Percentiles rank a stretch among this genome's conserved stretches.
Conservation (phyloP, 495 filamentous ascomycete genomes). For the Neurospora sp. region DNA sequence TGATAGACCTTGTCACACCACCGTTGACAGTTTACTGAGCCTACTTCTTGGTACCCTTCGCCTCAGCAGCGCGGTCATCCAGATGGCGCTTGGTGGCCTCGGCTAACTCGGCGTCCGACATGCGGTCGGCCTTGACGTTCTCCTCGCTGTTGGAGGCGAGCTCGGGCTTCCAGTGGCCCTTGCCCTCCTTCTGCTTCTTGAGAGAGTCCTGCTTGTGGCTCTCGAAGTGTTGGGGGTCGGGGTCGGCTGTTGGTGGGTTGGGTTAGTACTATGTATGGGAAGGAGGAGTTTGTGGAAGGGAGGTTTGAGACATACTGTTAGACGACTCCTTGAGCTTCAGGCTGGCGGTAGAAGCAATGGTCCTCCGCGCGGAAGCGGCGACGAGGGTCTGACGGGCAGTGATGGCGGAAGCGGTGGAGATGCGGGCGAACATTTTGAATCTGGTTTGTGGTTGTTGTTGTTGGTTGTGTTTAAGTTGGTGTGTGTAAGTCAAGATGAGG, state of each 20-base stretch:
- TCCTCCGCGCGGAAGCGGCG: constrained; percentile 1
- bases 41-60: constrained; percentile 26
- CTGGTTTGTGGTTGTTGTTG: background rate
- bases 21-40: constrained; percentile 28
- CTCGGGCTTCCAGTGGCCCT: constrained; percentile 71
- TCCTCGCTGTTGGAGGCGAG: constrained; percentile 74
- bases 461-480: background rate
- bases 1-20: no score
- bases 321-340: constrained; percentile 2
- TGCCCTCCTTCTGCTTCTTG: constrained; percentile 59
- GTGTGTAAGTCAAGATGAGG: background rate
- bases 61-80: constrained; percentile 19
- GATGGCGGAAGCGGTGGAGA: constrained; percentile 1
- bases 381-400: constrained; percentile 1
- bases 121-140: constrained; percentile 49
- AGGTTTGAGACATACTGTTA: background rate
- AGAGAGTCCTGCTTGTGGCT: constrained; percentile 63
- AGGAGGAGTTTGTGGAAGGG: background rate
- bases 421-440: constrained; percentile 4
- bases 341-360: background rate
- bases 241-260: constrained; percentile 10
- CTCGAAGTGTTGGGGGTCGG: constrained; percentile 41
- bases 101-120: constrained; percentile 5
- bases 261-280: background rate
- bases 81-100: constrained; percentile 33